Evolutionary conservation across 768 basidiomycete genomes (phyloP).

Genomic region (Kwoniella mangroviensis): DNA sequence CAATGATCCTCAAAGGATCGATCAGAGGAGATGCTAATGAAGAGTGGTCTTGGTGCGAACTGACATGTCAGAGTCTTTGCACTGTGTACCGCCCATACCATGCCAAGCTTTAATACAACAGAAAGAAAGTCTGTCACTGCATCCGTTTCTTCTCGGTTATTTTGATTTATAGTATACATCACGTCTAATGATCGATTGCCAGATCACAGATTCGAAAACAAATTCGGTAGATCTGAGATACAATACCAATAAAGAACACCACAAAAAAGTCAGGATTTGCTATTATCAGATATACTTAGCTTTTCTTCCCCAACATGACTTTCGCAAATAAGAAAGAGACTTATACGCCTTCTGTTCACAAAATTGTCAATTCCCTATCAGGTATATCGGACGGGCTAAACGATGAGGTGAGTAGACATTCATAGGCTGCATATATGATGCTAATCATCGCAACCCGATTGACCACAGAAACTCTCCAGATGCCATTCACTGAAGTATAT

Average conservation of each 20-base stretch:
- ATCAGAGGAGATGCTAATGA: not conserved
- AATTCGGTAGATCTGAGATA: too few species aligned
- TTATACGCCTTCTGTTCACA: not conserved
- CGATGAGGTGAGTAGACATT: not conserved
- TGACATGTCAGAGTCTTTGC: not conserved
- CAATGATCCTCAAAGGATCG: not conserved
- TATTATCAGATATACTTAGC: too few species aligned
- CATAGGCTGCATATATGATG: not conserved
- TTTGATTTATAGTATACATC: too few species aligned
- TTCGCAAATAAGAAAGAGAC: not conserved
- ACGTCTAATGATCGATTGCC: too few species aligned
- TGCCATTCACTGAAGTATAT: conserved; percentile 2
- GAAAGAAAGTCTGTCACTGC: too few species aligned
- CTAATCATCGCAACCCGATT: not conserved
- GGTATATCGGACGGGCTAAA: not conserved
- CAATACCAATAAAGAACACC: too few species aligned
- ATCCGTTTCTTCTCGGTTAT: too few species aligned
- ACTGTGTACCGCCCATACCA: not conserved
- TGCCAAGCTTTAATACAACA: not conserved
- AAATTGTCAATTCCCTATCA: not conserved
- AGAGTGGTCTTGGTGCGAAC: not conserved
- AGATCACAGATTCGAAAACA: too few species aligned
- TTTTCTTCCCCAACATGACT: not conserved
- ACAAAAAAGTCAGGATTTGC: too few species aligned
- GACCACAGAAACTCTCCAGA: conserved; percentile 2